Evolutionary conservation across 805 yeast genomes (phyloP).

Genomic region (Starmera pachycereana): DNA sequence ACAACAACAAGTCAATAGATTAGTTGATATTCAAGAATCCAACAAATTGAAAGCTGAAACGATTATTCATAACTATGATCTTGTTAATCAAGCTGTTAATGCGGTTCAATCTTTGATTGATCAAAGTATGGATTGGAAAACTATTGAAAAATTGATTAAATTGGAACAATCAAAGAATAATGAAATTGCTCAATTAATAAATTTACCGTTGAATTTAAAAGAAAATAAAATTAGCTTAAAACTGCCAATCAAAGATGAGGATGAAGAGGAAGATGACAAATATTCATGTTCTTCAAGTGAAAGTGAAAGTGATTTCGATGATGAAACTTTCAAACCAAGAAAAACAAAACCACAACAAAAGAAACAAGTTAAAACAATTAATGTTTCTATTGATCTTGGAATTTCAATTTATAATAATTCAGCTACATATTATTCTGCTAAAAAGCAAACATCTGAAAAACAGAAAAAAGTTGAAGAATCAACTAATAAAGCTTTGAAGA

Average conservation of each 20-base stretch:
- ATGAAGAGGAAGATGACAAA: conserved; percentile 21
- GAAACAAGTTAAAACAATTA: conserved; percentile 21
- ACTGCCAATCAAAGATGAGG: conserved; percentile 37
- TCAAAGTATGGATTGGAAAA: conserved; percentile 91
- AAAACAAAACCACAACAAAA: conserved; percentile 3
- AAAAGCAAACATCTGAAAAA: conserved; percentile 66
- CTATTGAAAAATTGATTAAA: conserved; percentile 65
- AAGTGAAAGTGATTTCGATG: conserved; percentile 15
- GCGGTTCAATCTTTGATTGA: conserved; percentile 59
- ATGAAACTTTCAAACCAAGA: conserved; percentile 5
- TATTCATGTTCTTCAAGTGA: conserved; percentile 21
- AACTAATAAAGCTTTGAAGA: conserved; percentile 67
- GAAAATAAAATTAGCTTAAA: conserved; percentile 54
- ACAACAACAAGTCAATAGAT: conserved; percentile 52
- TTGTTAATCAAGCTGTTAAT: conserved; percentile 60
- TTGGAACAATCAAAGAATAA: conserved; percentile 63
- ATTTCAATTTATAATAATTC: conserved; percentile 87
- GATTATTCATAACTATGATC: conserved; percentile 56
- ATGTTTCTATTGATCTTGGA: conserved; percentile 55
- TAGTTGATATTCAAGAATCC: conserved; percentile 49
- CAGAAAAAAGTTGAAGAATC: conserved; percentile 73
- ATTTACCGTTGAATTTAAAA: conserved; percentile 57
- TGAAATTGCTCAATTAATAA: conserved; percentile 49
- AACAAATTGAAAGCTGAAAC: conserved; percentile 65
- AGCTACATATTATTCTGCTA: conserved; percentile 65